Conservation (phyloP, 2,329 filamentous ascomycete genomes). For the Cladophialophora chaetospira region DNA sequence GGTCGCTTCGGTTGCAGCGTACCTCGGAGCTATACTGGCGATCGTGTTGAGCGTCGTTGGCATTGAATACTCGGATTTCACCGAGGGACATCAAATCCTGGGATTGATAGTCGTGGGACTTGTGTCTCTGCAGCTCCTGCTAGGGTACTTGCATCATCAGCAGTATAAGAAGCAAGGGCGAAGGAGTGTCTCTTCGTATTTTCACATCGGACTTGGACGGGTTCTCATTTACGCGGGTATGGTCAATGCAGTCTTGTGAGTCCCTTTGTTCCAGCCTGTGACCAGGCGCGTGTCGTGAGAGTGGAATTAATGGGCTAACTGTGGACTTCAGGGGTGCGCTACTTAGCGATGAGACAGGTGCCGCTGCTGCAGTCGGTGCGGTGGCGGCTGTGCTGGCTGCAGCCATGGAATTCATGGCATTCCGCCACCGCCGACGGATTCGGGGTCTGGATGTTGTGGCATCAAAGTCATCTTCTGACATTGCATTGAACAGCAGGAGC, state of each 20-base stretch:
- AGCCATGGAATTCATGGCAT: constrained; percentile 2
- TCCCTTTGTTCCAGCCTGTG: neutral
- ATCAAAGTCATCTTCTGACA: neutral
- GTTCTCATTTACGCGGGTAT: constrained; percentile 29
- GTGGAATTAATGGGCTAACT: neutral
- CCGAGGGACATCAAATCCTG: constrained; percentile 49
- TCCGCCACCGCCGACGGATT: neutral
- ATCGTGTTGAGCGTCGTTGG: constrained; percentile 41
- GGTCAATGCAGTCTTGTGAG: constrained; percentile 15
- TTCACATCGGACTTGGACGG: constrained; percentile 33
- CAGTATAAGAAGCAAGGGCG: constrained; percentile 34
- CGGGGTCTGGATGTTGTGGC: neutral
- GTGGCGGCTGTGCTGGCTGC: neutral
- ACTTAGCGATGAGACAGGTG: neutral
- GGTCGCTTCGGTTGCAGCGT: constrained; percentile 40
- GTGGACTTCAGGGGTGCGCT: neutral
- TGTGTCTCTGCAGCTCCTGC: constrained; percentile 38
- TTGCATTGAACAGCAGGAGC: constrained; percentile 2
- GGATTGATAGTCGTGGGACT: constrained; percentile 42
- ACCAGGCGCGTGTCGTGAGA: neutral
- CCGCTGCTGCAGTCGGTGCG: neutral
- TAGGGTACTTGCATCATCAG: constrained; percentile 41
- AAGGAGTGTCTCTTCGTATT: constrained; percentile 7
- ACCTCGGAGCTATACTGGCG: constrained; percentile 43
- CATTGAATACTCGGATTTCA: constrained; percentile 44